phyloP scores from a whole-genome alignment of 2,329 filamentous ascomycete genomes.

The Cadophora malorum region DNA sequence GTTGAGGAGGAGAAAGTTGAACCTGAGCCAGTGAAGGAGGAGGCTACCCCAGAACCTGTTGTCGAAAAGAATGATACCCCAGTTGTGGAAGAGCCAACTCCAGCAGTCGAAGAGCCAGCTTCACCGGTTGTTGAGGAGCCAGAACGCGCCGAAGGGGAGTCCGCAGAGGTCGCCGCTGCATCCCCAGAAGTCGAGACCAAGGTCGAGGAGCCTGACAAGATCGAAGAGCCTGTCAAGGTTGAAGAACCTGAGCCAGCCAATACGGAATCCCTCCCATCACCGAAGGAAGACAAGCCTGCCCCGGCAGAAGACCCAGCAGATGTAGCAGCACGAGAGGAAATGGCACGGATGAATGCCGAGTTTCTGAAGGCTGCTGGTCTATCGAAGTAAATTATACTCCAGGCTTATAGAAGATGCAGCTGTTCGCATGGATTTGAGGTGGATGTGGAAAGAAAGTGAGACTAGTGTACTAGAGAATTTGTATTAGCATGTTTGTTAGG shows the following conservation, averaged over 20 bases:
- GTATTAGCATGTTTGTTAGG: conserved; percentile 10
- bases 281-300: conserved; percentile 3
- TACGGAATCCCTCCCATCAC: conserved; percentile 6
- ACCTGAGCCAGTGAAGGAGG: conserved; percentile 28
- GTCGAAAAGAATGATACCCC: conserved; percentile 12
- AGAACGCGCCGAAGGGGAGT: conserved; percentile 2
- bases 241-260: conserved; percentile 12
- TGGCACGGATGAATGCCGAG: conserved; percentile 23
- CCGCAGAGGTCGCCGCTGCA: not conserved
- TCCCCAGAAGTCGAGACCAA: conserved; percentile 1
- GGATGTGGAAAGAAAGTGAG: conserved; percentile 1
- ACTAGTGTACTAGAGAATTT: conserved; percentile 4
- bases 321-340: conserved; percentile 19
- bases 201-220: conserved; percentile 22
- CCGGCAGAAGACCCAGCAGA: conserved; percentile 20
- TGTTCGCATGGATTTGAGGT: not conserved
- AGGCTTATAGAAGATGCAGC: not conserved
- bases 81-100: conserved; percentile 15
- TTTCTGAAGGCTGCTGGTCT: conserved; percentile 19
- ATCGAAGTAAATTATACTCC: conserved; percentile 9
- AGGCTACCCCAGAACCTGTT: conserved; percentile 19
- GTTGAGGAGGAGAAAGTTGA: conserved; percentile 24
- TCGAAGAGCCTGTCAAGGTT: conserved; percentile 15
- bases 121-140: conserved; percentile 8
- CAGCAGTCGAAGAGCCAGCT: conserved; percentile 18